Base-by-base conservation (phyloP, 192 early-diverging fungal genomes). In the Coemansia sp. region DNA sequence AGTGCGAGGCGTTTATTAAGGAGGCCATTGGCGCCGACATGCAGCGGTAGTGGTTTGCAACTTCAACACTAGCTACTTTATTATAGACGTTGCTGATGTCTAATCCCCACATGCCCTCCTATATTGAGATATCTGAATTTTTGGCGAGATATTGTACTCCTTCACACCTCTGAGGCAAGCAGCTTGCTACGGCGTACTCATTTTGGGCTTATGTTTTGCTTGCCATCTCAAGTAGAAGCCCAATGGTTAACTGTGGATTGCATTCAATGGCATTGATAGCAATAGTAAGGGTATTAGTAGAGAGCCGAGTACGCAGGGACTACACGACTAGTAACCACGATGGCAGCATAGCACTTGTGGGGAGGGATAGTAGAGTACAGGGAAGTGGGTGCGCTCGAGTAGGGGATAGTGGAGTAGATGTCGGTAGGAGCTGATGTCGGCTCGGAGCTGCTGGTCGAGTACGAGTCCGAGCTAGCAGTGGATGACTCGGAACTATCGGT, bases 1-100 rank as follows among this genome's bases (percentile, higher is more conserved):
- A 91, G 41, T 91, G 90, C 59, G 76, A 85, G 65, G 59, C 61
- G 10, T 89, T 75, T 67, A 82, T 92, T 9, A 20, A 52, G 31
- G 25, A 64, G 11, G 59, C 50, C 2, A 62, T 66, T 57, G 50
- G 52, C 0, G 56, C 56, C 12, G 20, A 28, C 41, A 25, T 64
- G 13, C 62, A 23, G 16, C 3, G 5, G 10, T 65, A 68, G 1
- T 50, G 16, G 23, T 0, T 48, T 14, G 52, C 20, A 6, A n/a
- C n/a, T n/a, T n/a, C n/a, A n/a, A n/a, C n/a, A n/a, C n/a, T n/a
- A n/a, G n/a, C n/a, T n/a, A n/a, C n/a, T n/a, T n/a, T n/a, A n/a
- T n/a, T n/a, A n/a, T n/a, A n/a, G n/a, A n/a, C n/a, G n/a, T n/a
- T n/a, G n/a, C n/a, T n/a, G n/a, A n/a, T n/a, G n/a, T n/a, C n/a